phyloP scores from a whole-genome alignment of 2,329 filamentous ascomycete species.

The Pseudocercospora fuligena region DNA sequence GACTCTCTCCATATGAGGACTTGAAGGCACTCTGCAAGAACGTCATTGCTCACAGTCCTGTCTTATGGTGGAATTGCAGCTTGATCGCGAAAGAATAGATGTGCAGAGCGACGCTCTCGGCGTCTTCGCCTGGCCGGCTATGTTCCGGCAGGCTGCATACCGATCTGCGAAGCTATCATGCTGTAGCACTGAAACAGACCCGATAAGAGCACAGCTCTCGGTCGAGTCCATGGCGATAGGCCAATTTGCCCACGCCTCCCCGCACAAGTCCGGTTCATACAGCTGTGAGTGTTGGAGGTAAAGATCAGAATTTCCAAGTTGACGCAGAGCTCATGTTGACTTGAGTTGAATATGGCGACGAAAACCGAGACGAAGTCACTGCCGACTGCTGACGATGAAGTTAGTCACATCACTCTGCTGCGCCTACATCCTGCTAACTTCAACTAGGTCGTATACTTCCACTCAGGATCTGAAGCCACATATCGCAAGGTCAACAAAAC shows the following conservation, averaged over 20 bases:
- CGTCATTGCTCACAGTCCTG: conserved; percentile 8
- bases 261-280: background rate
- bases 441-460: conserved; percentile 21
- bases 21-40: conserved; percentile 22
- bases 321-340: background rate
- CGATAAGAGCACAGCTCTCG: background rate
- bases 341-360: background rate
- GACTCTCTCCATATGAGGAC: conserved; percentile 22
- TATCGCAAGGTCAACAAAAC: conserved; percentile 18
- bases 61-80: background rate
- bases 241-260: conserved; percentile 1
- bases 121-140: background rate
- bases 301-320: background rate
- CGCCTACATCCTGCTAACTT: background rate
- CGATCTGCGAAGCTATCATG: background rate
- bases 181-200: background rate
- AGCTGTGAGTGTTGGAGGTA: background rate
- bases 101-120: background rate
- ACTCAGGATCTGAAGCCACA: conserved; percentile 17
- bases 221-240: conserved; percentile 4
- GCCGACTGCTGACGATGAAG: conserved; percentile 4
- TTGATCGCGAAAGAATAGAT: background rate
- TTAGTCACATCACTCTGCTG: background rate
- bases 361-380: background rate
- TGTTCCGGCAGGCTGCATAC: background rate